phyloP scores from a whole-genome alignment of 2,329 filamentous ascomycete genomes.

The Epichloe hybrida region DNA sequence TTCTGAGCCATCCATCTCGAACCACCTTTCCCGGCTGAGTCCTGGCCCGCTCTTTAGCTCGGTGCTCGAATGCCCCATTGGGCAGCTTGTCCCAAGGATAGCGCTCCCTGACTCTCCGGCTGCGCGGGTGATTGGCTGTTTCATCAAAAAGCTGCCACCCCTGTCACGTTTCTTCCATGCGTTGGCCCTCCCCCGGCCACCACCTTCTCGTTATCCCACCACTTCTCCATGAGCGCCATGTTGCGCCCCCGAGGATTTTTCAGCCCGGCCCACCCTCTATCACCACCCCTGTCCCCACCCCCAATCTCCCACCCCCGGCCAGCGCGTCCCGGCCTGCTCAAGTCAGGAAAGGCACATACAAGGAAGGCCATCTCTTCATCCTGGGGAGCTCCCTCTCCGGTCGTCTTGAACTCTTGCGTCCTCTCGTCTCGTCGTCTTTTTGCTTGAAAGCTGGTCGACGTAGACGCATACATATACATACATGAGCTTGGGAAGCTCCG shows the following conservation, averaged over 20 bases:
- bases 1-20: neutral
- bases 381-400: neutral
- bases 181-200: constrained; percentile 25
- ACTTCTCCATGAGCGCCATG: constrained; percentile 5
- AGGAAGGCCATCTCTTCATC: constrained; percentile 1
- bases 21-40: constrained; percentile 18
- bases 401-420: neutral
- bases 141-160: constrained; percentile 33
- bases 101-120: constrained; percentile 21
- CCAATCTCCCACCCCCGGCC: neutral
- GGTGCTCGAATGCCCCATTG: constrained; percentile 35
- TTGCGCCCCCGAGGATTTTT: neutral
- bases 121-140: constrained; percentile 34
- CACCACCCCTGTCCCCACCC: neutral
- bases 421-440: neutral
- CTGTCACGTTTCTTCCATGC: constrained; percentile 40
- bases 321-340: constrained; percentile 4
- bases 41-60: constrained; percentile 31
- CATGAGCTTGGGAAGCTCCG: neutral
- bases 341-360: constrained; percentile 6
- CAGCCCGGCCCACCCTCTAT: neutral
- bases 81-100: constrained; percentile 28
- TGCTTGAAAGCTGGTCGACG: neutral
- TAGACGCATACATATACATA: neutral
- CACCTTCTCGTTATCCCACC: constrained; percentile 11